A percentile compares a stretch with the other conserved stretches of the same genome.
phyloP scores from a whole-genome alignment of 2,329 filamentous ascomycete species.

The Penicillium psychrosexuale region DNA sequence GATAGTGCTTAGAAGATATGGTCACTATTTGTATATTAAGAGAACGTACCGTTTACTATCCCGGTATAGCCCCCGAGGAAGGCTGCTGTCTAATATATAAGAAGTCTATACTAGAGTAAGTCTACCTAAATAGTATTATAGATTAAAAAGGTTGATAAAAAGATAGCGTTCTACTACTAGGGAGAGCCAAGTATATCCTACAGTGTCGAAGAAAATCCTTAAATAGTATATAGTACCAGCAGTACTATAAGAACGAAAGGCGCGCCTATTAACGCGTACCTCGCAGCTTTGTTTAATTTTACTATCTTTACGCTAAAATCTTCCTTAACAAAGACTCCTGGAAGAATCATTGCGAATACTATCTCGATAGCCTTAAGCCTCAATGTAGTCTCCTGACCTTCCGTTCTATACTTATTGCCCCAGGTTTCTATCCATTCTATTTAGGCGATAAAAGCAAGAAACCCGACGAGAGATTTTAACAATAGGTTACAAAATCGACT shows the following conservation, averaged over 20 bases:
- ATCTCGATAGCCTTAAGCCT: slow-evolving; percentile 1
- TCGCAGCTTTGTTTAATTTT: slow-evolving; percentile 13
- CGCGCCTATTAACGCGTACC: slow-evolving; percentile 4
- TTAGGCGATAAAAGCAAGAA: slow-evolving; percentile 5
- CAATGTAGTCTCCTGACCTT: slow-evolving; percentile 12
- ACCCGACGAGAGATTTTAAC: slow-evolving; percentile 10
- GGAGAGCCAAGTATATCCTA: slow-evolving; percentile 14
- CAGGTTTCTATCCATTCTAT: slow-evolving; percentile 10
- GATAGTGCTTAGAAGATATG: slow-evolving; percentile 21
- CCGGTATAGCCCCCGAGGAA: background rate
- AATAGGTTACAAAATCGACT: slow-evolving; percentile 14
- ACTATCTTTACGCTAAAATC: slow-evolving; percentile 10
- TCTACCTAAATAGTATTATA: background rate
- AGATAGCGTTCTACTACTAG: background rate
- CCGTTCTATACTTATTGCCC: slow-evolving; percentile 10
- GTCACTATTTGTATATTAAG: slow-evolving; percentile 13
- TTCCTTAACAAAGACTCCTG: background rate
- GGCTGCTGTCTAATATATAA: background rate
- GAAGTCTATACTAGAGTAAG: background rate
- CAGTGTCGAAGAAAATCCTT: slow-evolving; percentile 9
- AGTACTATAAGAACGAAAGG: slow-evolving; percentile 14
- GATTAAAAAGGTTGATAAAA: background rate
- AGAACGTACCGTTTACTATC: background rate
- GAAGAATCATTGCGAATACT: slow-evolving; percentile 1
- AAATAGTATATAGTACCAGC: slow-evolving; percentile 6